Evolutionary conservation across 2,329 filamentous ascomycete genomes (phyloP).

Genomic region (Gnomoniopsis smithogilvyi): DNA sequence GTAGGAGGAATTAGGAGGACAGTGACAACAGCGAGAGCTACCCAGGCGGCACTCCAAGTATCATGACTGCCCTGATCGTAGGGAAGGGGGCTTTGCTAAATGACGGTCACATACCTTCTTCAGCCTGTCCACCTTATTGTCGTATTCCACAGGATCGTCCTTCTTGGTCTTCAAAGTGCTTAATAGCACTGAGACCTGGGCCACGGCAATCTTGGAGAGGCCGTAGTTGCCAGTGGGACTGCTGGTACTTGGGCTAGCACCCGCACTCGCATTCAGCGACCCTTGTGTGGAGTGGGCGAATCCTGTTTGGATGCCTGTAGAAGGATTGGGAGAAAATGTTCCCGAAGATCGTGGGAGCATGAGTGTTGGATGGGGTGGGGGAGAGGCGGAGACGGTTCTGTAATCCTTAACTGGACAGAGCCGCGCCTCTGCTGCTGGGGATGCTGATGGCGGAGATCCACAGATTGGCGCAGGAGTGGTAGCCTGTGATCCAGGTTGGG

Average conservation of each 20-base stretch:
- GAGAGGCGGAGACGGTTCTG: slow-evolving; percentile 26
- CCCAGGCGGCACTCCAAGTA: not conserved
- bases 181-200: slow-evolving; percentile 90
- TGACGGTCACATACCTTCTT: slow-evolving; percentile 67
- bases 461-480: not conserved
- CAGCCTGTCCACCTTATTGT: slow-evolving; percentile 86
- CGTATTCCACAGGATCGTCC: slow-evolving; percentile 82
- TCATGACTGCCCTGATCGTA: not conserved
- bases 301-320: slow-evolving; percentile 55
- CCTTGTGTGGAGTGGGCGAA: slow-evolving; percentile 53
- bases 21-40: not conserved
- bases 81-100: not conserved
- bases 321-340: slow-evolving; percentile 62
- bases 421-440: slow-evolving; percentile 19
- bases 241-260: slow-evolving; percentile 58
- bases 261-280: slow-evolving; percentile 48
- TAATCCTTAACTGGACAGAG: slow-evolving; percentile 28
- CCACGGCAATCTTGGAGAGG: slow-evolving; percentile 89
- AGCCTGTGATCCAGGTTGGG: not conserved
- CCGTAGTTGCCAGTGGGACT: slow-evolving; percentile 62
- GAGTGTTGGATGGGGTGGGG: slow-evolving; percentile 28
- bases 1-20: not conserved
- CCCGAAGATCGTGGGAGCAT: slow-evolving; percentile 60
- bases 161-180: slow-evolving; percentile 95
- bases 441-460: not conserved